Base-by-base conservation (phyloP, 1,284 basidiomycete genomes). In the Ceratobasidium sp. region DNA sequence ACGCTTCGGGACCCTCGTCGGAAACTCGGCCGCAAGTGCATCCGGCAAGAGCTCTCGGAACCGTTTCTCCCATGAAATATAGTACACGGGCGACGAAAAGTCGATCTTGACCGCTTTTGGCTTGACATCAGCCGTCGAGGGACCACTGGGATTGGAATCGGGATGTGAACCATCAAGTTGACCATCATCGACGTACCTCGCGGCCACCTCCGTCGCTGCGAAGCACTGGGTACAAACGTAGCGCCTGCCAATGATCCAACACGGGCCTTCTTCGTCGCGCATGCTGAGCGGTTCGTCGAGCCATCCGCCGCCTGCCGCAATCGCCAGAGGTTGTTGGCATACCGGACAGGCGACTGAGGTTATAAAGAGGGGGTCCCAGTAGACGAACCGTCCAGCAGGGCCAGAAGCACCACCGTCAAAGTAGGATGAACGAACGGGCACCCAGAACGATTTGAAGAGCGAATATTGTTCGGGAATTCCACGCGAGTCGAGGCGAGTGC, bases 401-500 rank as follows among this genome's bases (percentile, higher is more conserved):
- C 54, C 57, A 29, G 70, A 46, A 1, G 70, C 70, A 6, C 70
- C 70, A 22, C 57, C 49, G 46, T 73, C 70, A 51, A 73, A 73
- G 46, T 73, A 73, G 56, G 70, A 19, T 15, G 70, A 61, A 32
- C 70, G 57, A 51, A 43, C 29, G 29, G 70, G 57, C n/a, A 73
- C 56, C 70, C 70, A 73, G 32, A 73, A 73, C 11, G 70, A 73
- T 25, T 73, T 73, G 70, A 51, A 73, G 43, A 73, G 13, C 56
- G 70, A 73, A 37, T 73, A 73, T 59, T 73, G 70, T 29, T 73
- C 70, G 25, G 70, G 70, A 22, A 73, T 73, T 6, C 70, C 70
- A 11, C 70, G 70, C 43, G 56, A 40, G 49, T 73, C 70, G 25
- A 73, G 70, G 17, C 52, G 52, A n/a, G 43, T 73, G 43, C 70